These are phyloP conservation scores for Trichocladium antarcticum DNA, from an alignment of 495 filamentous ascomycete genomes.

Conservation along the genomic window DNA sequence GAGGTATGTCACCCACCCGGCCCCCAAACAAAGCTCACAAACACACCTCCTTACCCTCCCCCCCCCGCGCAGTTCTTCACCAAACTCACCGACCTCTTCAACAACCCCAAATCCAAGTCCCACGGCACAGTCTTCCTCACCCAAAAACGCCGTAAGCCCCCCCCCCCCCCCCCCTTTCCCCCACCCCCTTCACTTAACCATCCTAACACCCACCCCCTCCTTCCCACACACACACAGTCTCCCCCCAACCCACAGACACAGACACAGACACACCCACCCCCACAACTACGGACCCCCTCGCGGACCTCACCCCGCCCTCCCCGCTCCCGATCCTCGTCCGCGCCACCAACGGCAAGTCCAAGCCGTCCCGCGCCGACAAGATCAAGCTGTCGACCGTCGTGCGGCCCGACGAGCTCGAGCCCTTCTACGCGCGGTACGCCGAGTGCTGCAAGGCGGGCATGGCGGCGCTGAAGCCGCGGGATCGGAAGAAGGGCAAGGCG, in stretches of 20 bases:
- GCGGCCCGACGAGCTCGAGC: conserved; percentile 58
- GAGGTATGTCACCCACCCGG: conserved; percentile 42
- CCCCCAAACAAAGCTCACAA: conserved; percentile 9
- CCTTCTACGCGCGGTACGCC: conserved; percentile 78
- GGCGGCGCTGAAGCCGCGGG: conserved; percentile 77
- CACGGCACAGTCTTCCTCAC: conserved; percentile 73
- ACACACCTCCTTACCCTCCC: conserved; percentile 10
- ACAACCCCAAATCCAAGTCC: conserved; percentile 50
- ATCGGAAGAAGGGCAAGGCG: conserved; percentile 71
- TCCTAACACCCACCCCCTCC: not conserved
- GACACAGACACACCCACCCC: conserved; percentile 12
- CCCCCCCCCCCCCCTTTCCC: conserved; percentile 1
- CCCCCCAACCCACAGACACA: conserved; percentile 1
- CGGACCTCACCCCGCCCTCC: conserved; percentile 41
- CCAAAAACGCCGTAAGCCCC: conserved; percentile 61
- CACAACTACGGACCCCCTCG: conserved; percentile 39
- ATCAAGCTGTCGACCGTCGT: conserved; percentile 81
- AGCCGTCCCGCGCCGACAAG: conserved; percentile 43
- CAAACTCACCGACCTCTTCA: conserved; percentile 63
- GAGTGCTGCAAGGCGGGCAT: conserved; percentile 86
- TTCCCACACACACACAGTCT: not conserved
- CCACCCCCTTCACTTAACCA: conserved; percentile 6
- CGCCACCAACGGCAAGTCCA: conserved; percentile 65
- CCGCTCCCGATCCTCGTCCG: conserved; percentile 69
- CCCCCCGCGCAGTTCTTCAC: conserved; percentile 62